Evolutionary conservation across 495 filamentous ascomycete species (phyloP), one percentile per base, ranked within the genome.

Genomic region (Aspergillus cavernicola): DNA sequence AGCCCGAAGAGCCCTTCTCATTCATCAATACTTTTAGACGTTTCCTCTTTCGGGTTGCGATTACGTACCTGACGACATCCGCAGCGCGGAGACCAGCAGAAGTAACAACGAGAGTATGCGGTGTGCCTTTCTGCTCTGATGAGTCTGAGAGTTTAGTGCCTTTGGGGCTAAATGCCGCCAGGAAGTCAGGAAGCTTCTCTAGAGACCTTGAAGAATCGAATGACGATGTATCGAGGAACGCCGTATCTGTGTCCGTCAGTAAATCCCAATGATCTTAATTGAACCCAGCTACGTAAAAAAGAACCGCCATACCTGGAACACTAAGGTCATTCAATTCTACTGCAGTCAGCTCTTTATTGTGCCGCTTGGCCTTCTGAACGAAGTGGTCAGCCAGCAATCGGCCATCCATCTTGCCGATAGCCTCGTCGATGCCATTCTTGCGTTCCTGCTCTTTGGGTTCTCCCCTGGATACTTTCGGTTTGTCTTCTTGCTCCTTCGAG

Each of bases 101-200:
- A 6, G 91, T 82, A 4, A 96, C 74, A 38, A 96, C 81, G 38
- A 97, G 67, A 2, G 92, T 97, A 66, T 96, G 92, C 13, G 93
- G 93, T 9, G 84, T 79, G 8, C 92, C 93, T 18, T 81, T 83
- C 57, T 80, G 70, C 66, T 85, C 80, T 0, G 89, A 78, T 0
- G 89, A 77, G 36, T 78, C 74, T 2, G 78, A 75, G 7, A 92
- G 71, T 52, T 78, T 63, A 13, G 58, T 45, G 16, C 65, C 63
- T 47, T 77, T 74, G 12, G 76, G 76, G 6, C 79, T 73, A 58
- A 83, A 85, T 7, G 73, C 58, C 61, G 93, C 88, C 28, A 98
- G 66, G 56, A 91, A 98, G 0, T 78, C 77, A 7, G 92, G 84
- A 9, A 97, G 75, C 42, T 89, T 83, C 1, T 86, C 80, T 22